Evolutionary conservation across 2,329 filamentous ascomycete species (phyloP).

Genomic region (Rugonectria rugulosa): DNA sequence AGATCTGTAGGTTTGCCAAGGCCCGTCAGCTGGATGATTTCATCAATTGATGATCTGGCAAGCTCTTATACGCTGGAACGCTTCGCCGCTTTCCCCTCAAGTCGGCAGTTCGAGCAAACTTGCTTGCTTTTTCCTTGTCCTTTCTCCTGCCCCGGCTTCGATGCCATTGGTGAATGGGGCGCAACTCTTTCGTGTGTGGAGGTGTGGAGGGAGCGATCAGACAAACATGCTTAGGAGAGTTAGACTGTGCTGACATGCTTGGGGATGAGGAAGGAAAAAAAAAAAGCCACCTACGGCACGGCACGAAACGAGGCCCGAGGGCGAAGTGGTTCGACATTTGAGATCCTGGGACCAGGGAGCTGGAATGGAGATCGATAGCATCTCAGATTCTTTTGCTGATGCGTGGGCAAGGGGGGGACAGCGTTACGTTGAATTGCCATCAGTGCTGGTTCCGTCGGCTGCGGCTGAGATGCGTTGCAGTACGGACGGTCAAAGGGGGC

Average conservation of each 20-base stretch:
- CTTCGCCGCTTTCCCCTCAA: background rate
- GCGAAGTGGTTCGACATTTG: too few relatives aligned
- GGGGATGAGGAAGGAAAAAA: background rate
- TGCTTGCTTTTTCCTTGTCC: background rate
- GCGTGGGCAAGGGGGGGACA: too few relatives aligned
- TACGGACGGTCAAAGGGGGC: too few relatives aligned
- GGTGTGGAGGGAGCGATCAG: background rate
- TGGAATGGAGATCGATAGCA: background rate
- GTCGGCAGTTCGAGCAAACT: background rate
- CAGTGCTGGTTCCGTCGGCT: background rate
- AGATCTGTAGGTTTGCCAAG: background rate
- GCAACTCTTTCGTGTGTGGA: background rate
- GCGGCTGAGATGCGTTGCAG: too few relatives aligned
- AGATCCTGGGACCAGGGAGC: background rate
- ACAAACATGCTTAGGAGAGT: background rate
- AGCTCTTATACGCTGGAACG: background rate
- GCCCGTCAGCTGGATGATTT: background rate
- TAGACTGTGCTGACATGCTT: background rate
- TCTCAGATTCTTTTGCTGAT: background rate
- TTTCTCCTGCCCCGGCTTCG: background rate
- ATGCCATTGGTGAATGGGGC: background rate
- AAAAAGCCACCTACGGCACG: background rate
- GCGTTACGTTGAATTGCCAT: background rate
- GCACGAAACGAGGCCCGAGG: background rate
- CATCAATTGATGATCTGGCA: conserved; percentile 4